A percentile compares a stretch with the other conserved stretches of the same genome.
Conservation (phyloP, 371 early-diverging fungal genomes). For the Syncephalastrum contaminatum region DNA sequence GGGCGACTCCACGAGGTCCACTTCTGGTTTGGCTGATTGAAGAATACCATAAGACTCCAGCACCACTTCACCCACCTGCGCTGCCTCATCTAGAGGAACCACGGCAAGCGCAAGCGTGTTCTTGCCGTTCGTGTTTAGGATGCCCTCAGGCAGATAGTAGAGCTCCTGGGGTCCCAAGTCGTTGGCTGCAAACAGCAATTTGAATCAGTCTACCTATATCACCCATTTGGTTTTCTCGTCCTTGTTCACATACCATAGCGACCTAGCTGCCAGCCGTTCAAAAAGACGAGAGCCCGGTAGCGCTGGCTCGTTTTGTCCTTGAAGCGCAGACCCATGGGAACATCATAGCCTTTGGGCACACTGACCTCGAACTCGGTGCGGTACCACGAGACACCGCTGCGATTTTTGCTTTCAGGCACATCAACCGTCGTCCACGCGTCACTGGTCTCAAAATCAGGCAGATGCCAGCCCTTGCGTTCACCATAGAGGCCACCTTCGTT, state of each 20-base stretch:
- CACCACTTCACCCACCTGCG: conserved; percentile 11
- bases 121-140: conserved; percentile 20
- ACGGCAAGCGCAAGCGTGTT: conserved; percentile 22
- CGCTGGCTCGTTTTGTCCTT: no score
- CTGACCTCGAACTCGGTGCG: conserved; percentile 10
- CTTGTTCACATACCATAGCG: no score
- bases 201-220: no score
- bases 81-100: conserved; percentile 15
- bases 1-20: conserved; percentile 16
- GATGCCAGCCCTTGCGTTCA: conserved; percentile 16
- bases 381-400: conserved; percentile 14
- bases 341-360: conserved; percentile 7
- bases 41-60: conserved; percentile 14
- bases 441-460: conserved; percentile 9
- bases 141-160: conserved; percentile 21
- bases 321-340: conserved; percentile 2
- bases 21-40: conserved; percentile 12
- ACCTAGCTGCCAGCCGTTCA: no score
- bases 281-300: no score
- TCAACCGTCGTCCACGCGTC: neutral
- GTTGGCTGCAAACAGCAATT: conserved; percentile 9
- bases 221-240: no score
- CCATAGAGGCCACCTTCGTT: conserved; percentile 15
- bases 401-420: neutral
- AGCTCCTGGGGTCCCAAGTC: conserved; percentile 21